Conservation (phyloP, 495 filamentous ascomycete species). For the Geoglossum glabrum region DNA sequence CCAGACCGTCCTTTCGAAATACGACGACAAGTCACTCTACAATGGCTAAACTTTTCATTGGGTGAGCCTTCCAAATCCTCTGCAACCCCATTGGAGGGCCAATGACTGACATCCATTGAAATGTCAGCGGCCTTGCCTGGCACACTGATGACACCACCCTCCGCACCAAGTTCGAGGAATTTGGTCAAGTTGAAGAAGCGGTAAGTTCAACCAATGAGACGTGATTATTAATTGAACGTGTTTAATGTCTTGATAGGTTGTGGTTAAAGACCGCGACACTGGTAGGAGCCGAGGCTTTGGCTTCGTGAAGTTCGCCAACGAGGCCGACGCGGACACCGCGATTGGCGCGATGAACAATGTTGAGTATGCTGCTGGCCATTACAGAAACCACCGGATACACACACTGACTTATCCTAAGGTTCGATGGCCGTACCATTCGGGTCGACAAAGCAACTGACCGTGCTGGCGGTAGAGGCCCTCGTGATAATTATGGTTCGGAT, state of each 20-base stretch:
- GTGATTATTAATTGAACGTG: not conserved
- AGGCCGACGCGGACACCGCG: conserved; percentile 66
- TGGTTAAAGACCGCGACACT: conserved; percentile 95
- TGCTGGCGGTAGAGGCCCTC: conserved; percentile 20
- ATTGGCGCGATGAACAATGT: conserved; percentile 78
- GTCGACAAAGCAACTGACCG: conserved; percentile 91
- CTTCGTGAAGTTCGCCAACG: conserved; percentile 72
- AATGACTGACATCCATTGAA: conserved; percentile 5
- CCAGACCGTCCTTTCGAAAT: conserved; percentile 1
- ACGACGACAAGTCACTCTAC: conserved; percentile 2
- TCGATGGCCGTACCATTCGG: conserved; percentile 87
- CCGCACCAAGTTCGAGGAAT: conserved; percentile 27
- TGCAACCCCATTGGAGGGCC: not conserved
- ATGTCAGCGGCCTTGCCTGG: conserved; percentile 25
- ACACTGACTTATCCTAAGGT: conserved; percentile 30
- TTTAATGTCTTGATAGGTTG: conserved; percentile 37
- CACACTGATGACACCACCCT: conserved; percentile 27
- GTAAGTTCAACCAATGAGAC: conserved; percentile 11
- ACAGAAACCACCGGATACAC: not conserved
- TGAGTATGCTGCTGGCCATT: conserved; percentile 39
- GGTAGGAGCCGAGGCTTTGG: conserved; percentile 92
- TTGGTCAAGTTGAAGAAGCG: conserved; percentile 26
- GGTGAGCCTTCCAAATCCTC: conserved; percentile 14
- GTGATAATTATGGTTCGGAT: conserved; percentile 7
- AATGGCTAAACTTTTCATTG: conserved; percentile 30